A percentile compares a stretch with the other conserved stretches of the same genome.
Evolutionary conservation across 2,329 filamentous ascomycete genomes (phyloP).

Genomic region (Orbilia quercus): DNA sequence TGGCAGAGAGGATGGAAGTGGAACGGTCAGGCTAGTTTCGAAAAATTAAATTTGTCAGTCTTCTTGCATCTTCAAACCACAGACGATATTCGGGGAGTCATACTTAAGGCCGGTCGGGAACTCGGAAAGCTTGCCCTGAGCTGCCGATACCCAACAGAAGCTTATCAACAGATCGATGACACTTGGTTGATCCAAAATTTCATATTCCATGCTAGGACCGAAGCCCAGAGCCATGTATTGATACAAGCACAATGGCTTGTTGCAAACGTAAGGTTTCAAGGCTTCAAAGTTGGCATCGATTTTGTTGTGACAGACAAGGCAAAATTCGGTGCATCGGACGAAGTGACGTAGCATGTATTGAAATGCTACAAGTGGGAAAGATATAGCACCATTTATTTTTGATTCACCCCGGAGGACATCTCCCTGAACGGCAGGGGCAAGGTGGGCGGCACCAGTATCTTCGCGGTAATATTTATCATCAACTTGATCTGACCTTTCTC

Average conservation of each 20-base stretch:
- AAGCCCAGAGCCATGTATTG: constrained; percentile 90
- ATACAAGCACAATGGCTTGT: constrained; percentile 78
- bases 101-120: constrained; percentile 71
- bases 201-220: constrained; percentile 84
- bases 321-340: constrained; percentile 84
- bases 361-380: constrained; percentile 68
- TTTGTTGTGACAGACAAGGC: constrained; percentile 81
- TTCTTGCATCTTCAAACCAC: background rate
- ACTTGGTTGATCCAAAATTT: constrained; percentile 80
- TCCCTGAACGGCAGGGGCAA: constrained; percentile 29
- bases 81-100: constrained; percentile 58
- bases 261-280: constrained; percentile 83
- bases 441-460: constrained; percentile 20
- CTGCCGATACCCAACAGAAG: constrained; percentile 77
- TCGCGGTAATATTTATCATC: constrained; percentile 63
- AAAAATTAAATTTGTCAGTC: constrained; percentile 1
- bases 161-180: constrained; percentile 87
- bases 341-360: constrained; percentile 79
- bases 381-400: constrained; percentile 62
- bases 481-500: constrained; percentile 58
- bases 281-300: constrained; percentile 74
- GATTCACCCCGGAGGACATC: constrained; percentile 18
- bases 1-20: constrained; percentile 16
- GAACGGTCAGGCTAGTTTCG: constrained; percentile 39
- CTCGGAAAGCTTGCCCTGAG: constrained; percentile 64